Evolutionary conservation across 2,329 filamentous ascomycete species (phyloP).

Genomic region (Talaromyces sp.): DNA sequence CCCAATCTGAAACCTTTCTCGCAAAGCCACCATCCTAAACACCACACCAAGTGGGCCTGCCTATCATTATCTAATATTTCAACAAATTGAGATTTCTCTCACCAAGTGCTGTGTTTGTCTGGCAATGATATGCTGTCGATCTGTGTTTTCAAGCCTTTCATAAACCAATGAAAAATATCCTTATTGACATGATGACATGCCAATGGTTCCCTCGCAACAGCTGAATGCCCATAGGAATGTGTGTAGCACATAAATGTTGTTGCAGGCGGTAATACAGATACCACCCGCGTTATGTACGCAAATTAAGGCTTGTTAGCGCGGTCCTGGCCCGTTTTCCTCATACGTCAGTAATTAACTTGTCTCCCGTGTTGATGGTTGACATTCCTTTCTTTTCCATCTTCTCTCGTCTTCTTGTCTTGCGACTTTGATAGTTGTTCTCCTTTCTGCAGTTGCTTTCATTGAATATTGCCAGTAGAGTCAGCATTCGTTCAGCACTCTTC

Average conservation of each 20-base stretch:
- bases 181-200: not conserved
- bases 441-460: not conserved
- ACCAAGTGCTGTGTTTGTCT: not conserved
- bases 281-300: not conserved
- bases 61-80: not conserved
- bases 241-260: not conserved
- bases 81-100: not conserved
- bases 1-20: not conserved
- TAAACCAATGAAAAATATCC: not conserved
- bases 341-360: slow-evolving; percentile 3
- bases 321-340: not conserved
- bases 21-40: not conserved
- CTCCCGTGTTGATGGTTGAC: not conserved
- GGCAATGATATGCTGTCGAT: not conserved
- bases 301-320: not conserved
- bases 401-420: not conserved
- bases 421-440: not conserved
- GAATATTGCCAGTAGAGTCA: not conserved
- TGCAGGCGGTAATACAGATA: not conserved
- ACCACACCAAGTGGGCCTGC: not conserved
- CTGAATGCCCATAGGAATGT: not conserved
- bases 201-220: not conserved
- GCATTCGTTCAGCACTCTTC: slow-evolving; percentile 6
- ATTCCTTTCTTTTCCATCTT: not conserved
- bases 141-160: not conserved